phyloP scores from a whole-genome alignment of 768 basidiomycete species.

The Tubosaeta sp. region DNA sequence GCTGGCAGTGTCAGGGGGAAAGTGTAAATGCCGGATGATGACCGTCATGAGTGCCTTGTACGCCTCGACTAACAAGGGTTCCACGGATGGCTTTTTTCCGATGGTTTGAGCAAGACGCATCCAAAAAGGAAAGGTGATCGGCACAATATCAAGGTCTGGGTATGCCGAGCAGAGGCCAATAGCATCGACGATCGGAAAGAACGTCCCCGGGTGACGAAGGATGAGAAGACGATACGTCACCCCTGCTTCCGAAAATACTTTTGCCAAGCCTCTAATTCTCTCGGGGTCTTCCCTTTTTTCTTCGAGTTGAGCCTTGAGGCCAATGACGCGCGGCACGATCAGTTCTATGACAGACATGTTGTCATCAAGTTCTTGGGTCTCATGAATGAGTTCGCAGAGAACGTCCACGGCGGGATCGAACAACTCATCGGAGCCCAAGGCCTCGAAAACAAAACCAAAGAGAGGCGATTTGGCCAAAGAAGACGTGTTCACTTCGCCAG shows the following conservation, averaged over 20 bases:
- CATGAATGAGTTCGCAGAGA: slow-evolving; percentile 92
- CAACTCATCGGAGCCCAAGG: slow-evolving; percentile 77
- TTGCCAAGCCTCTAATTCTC: slow-evolving; percentile 82
- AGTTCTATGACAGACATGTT: slow-evolving; percentile 85
- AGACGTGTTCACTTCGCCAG: slow-evolving; percentile 72
- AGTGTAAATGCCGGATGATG: slow-evolving; percentile 88
- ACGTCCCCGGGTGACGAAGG: slow-evolving; percentile 84
- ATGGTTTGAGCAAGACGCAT: slow-evolving; percentile 91
- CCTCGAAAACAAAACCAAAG: slow-evolving; percentile 78
- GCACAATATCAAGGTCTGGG: slow-evolving; percentile 91
- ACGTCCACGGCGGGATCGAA: slow-evolving; percentile 93
- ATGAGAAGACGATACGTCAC: slow-evolving; percentile 91
- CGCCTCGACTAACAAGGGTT: slow-evolving; percentile 76
- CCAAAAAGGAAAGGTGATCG: slow-evolving; percentile 98
- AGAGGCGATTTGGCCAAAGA: slow-evolving; percentile 73
- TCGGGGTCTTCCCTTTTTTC: slow-evolving; percentile 75
- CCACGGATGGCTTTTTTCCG: slow-evolving; percentile 66
- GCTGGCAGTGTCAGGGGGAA: slow-evolving; percentile 66
- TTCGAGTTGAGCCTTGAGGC: slow-evolving; percentile 58
- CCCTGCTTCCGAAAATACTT: slow-evolving; percentile 95
- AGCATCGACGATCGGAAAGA: slow-evolving; percentile 93
- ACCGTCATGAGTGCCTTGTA: slow-evolving; percentile 81
- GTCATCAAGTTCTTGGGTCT: slow-evolving; percentile 96
- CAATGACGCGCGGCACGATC: slow-evolving; percentile 83
- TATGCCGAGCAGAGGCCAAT: slow-evolving; percentile 92